Conservation (phyloP, 345 rosid genomes). For the Angophora floribunda region DNA sequence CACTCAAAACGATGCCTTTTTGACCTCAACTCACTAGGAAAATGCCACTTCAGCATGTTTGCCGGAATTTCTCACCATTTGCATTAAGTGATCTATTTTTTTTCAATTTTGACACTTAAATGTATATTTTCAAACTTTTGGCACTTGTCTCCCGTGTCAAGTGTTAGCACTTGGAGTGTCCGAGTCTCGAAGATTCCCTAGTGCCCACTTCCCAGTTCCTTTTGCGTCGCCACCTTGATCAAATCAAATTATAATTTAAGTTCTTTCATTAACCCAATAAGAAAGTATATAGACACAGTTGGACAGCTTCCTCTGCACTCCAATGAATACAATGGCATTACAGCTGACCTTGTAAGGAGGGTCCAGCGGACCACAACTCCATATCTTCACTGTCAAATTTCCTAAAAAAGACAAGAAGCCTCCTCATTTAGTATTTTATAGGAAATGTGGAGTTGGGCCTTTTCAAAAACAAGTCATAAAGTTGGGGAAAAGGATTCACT, state of each 20-base stretch:
- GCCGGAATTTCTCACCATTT: too few relatives aligned
- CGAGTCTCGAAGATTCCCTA: not conserved
- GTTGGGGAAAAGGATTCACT: not conserved
- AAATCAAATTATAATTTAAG: not conserved
- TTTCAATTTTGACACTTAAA: too few relatives aligned
- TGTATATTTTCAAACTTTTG: too few relatives aligned
- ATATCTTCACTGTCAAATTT: not conserved
- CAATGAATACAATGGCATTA: not conserved
- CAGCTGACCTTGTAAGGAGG: not conserved
- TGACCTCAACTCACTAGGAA: too few relatives aligned
- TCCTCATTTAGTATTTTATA: not conserved
- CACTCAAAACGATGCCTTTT: too few relatives aligned
- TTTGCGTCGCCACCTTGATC: not conserved
- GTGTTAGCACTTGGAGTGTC: too few relatives aligned
- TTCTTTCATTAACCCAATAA: not conserved
- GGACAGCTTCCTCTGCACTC: not conserved
- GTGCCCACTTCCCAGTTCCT: not conserved
- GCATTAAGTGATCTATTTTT: too few relatives aligned
- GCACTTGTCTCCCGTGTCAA: too few relatives aligned
- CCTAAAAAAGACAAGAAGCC: not conserved
- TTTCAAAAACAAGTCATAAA: not conserved
- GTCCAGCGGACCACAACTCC: not conserved
- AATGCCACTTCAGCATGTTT: too few relatives aligned
- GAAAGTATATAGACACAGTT: not conserved
- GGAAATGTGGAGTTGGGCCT: not conserved